A percentile compares a stretch with the other conserved stretches of the same genome.
These are phyloP conservation scores for Wickerhamiella brachini DNA, from an alignment of 805 yeast species.

Conservation along the genomic window DNA sequence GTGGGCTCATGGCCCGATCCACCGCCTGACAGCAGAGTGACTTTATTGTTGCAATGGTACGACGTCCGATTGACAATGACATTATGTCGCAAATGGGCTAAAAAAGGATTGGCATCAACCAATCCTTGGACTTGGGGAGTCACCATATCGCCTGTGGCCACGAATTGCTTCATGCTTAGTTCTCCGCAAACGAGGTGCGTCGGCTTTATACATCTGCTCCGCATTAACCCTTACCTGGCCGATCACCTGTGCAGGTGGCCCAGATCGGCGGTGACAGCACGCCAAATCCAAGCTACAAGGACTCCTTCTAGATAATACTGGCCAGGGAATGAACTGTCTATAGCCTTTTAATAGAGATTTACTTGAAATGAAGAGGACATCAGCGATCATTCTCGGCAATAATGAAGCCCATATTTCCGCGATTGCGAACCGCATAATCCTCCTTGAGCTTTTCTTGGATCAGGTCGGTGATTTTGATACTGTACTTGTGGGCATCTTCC, in stretches of 20 bases:
- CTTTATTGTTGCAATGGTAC: conserved; percentile 30
- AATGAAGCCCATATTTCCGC: conserved; percentile 22
- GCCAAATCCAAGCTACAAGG: no score
- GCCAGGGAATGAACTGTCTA: no score
- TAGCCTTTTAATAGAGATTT: no score
- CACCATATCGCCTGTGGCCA: conserved; percentile 3
- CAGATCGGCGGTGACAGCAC: no score
- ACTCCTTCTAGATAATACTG: no score
- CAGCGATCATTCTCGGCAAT: conserved; percentile 23
- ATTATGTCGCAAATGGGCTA: conserved; percentile 2
- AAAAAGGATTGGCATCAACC: conserved; percentile 4
- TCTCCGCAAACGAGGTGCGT: background rate
- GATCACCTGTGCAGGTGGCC: background rate
- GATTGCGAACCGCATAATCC: conserved; percentile 39
- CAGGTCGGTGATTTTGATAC: conserved; percentile 47
- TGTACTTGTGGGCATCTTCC: conserved; percentile 48
- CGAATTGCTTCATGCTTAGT: conserved; percentile 7
- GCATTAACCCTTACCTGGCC: background rate
- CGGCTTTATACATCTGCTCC: background rate
- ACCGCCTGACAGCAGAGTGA: conserved; percentile 75
- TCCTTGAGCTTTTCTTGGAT: conserved; percentile 42
- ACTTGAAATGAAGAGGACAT: no score
- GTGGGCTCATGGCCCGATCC: conserved; percentile 95
- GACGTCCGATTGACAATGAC: conserved; percentile 4
- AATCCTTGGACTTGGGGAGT: conserved; percentile 4